Base-by-base conservation (phyloP, 192 early-diverging fungal genomes). In the Backusella westeae region DNA sequence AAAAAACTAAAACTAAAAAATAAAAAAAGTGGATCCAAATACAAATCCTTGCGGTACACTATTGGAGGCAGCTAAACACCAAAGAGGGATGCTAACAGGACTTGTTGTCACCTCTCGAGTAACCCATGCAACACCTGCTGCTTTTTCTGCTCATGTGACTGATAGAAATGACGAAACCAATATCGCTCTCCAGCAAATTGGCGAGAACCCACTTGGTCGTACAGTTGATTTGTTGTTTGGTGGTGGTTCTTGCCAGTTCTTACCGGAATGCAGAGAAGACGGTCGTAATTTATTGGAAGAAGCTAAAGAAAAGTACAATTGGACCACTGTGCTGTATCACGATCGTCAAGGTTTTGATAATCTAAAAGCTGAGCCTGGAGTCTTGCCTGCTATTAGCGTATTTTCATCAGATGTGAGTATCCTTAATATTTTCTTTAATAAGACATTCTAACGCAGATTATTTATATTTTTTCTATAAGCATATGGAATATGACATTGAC, bases 401-500 rank as follows among this genome's bases (percentile, higher is more conserved):
- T 96, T 99, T 81, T 87, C 93, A 4, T 66, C 85, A 6, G 93
- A 94, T 74, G 85, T 86, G 69, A 63, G 78, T 73, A 10, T 15
- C 32, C 39, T 44, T 21, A 21, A 38, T 53, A 38, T 9, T 63
- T 39, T 63, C 17, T 42, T 70, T 46, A 38, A 10, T 1, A 59
- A 44, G 26, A 19, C 17, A 10, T 32, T 26, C 38, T 39, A 52
- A 39, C n/a, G 15, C 49, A 29, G 46, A 32, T 23, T 41, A 15
- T n/a, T 69, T 65, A 26, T 26, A 9, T 56, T 53, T 52, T 23
- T 39, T 75, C 15, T 71, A 42, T 41, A 19, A 86, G 85, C 96
- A 99, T 82, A 96, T 99, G 96, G 88, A 88, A 49, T 99, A 93
- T 78, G 91, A 94, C 38, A 96, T 99, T 80, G 98, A 99, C 85